Conservation (phyloP, 2,329 filamentous ascomycete species). For the Orbilia ellipsospora region DNA sequence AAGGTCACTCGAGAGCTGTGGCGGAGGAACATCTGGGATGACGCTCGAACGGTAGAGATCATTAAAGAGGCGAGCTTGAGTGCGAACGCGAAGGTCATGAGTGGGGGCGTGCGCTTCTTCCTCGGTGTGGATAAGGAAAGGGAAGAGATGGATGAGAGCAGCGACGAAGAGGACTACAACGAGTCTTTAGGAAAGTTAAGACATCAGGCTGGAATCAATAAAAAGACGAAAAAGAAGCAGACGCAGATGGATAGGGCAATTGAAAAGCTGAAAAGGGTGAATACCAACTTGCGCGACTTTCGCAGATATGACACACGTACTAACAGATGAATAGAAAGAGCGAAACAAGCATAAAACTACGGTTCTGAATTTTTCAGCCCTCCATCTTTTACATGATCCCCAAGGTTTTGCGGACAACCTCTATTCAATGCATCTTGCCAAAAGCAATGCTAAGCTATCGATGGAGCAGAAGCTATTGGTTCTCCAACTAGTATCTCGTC, state of each 20-base stretch:
- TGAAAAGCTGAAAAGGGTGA: constrained; percentile 77
- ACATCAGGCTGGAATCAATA: constrained; percentile 91
- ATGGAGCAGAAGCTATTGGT: constrained; percentile 91
- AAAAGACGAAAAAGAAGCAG: constrained; percentile 90
- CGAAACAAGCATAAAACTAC: constrained; percentile 89
- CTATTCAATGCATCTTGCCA: constrained; percentile 91
- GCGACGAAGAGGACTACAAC: constrained; percentile 76
- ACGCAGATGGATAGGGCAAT: constrained; percentile 82
- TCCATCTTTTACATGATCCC: constrained; percentile 92
- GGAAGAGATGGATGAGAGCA: constrained; percentile 89
- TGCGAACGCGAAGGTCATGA: constrained; percentile 91
- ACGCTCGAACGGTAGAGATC: constrained; percentile 93
- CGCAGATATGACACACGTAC: constrained; percentile 15
- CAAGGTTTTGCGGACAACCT: constrained; percentile 91
- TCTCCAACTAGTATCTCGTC: constrained; percentile 86
- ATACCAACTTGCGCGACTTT: not conserved
- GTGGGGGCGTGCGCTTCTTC: constrained; percentile 91
- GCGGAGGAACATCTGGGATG: constrained; percentile 96
- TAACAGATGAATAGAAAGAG: constrained; percentile 67
- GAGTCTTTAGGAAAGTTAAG: constrained; percentile 70
- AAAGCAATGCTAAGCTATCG: constrained; percentile 82
- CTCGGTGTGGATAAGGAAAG: constrained; percentile 94
- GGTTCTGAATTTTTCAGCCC: constrained; percentile 91
- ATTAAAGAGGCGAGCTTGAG: constrained; percentile 94
- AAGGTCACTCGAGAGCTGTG: constrained; percentile 95